These are phyloP conservation scores for Grosmannia huntii DNA, from an alignment of 2,329 filamentous ascomycete species.

Conservation along the genomic window DNA sequence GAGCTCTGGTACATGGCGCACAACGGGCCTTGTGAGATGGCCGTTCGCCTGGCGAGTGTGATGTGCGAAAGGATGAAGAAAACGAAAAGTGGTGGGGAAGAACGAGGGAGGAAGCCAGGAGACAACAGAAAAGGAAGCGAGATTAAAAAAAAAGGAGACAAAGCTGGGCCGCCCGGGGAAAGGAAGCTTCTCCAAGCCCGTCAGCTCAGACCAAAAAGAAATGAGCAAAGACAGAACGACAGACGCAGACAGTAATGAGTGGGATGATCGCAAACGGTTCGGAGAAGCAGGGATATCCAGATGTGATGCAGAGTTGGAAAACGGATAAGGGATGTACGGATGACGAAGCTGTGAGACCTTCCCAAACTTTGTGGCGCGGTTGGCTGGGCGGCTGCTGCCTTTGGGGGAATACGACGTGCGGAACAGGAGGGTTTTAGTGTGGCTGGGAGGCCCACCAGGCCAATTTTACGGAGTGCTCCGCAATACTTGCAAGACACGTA, in stretches of 20 bases:
- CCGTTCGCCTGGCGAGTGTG: background rate
- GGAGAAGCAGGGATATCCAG: background rate
- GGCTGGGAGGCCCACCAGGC: background rate
- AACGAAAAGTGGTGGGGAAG: background rate
- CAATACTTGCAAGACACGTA: too few species aligned
- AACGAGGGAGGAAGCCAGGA: background rate
- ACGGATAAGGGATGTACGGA: slow-evolving; percentile 1
- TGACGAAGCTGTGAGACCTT: slow-evolving; percentile 10
- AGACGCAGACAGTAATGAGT: background rate
- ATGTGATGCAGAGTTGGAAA: background rate
- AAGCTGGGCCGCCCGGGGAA: background rate
- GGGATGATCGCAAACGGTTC: background rate
- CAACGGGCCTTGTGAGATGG: background rate
- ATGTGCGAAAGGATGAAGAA: background rate
- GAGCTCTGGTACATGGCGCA: slow-evolving; percentile 75
- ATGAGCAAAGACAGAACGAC: background rate
- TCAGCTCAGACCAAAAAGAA: background rate
- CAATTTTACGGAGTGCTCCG: too few species aligned
- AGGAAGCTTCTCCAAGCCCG: background rate
- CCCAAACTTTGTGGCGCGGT: background rate
- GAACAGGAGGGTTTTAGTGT: background rate
- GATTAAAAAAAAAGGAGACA: background rate
- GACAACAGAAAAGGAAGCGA: background rate
- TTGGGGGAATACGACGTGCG: background rate
- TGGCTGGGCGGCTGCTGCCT: background rate